Evolutionary conservation across 2,329 filamentous ascomycete species (phyloP).

Genomic region (Colletotrichum noveboracense): DNA sequence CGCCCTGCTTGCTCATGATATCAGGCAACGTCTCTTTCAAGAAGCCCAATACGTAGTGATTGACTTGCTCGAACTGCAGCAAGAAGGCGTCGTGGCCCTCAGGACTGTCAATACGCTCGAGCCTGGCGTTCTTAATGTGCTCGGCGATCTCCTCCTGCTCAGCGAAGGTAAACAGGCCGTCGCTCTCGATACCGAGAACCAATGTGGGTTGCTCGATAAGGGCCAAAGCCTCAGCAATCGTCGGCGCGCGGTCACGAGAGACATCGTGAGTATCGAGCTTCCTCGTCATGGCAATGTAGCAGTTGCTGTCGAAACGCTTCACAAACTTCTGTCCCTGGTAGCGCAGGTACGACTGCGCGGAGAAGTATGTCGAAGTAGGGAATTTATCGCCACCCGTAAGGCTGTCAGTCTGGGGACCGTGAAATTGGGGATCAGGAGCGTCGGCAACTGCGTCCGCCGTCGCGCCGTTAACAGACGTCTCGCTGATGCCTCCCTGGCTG

Average conservation of each 20-base stretch:
- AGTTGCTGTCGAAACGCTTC: slow-evolving; percentile 96
- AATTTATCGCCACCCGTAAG: slow-evolving; percentile 56
- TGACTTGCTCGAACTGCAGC: slow-evolving; percentile 97
- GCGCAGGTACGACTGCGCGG: slow-evolving; percentile 94
- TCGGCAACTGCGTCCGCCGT: slow-evolving; percentile 33
- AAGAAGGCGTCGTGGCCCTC: slow-evolving; percentile 98
- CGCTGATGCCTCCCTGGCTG: slow-evolving; percentile 31
- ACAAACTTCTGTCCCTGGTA: slow-evolving; percentile 98
- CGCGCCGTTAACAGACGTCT: slow-evolving; percentile 21
- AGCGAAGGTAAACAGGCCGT: slow-evolving; percentile 95
- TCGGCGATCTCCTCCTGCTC: slow-evolving; percentile 93
- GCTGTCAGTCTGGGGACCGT: slow-evolving; percentile 59
- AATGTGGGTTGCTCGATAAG: slow-evolving; percentile 88
- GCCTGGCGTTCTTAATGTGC: slow-evolving; percentile 75
- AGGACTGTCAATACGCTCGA: slow-evolving; percentile 89
- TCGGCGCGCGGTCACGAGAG: slow-evolving; percentile 73
- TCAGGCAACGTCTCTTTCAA: slow-evolving; percentile 83
- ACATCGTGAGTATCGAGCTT: slow-evolving; percentile 98
- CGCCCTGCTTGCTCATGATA: slow-evolving; percentile 75
- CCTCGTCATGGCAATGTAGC: slow-evolving; percentile 97
- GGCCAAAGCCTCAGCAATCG: slow-evolving; percentile 76
- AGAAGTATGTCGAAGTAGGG: slow-evolving; percentile 86
- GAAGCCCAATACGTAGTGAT: slow-evolving; percentile 84
- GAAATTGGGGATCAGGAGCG: slow-evolving; percentile 69
- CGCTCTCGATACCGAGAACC: slow-evolving; percentile 92